Evolutionary conservation across 2,329 filamentous ascomycete genomes (phyloP), one percentile per base, ranked within the genome.

Genomic region (Nectriaceae sp.): DNA sequence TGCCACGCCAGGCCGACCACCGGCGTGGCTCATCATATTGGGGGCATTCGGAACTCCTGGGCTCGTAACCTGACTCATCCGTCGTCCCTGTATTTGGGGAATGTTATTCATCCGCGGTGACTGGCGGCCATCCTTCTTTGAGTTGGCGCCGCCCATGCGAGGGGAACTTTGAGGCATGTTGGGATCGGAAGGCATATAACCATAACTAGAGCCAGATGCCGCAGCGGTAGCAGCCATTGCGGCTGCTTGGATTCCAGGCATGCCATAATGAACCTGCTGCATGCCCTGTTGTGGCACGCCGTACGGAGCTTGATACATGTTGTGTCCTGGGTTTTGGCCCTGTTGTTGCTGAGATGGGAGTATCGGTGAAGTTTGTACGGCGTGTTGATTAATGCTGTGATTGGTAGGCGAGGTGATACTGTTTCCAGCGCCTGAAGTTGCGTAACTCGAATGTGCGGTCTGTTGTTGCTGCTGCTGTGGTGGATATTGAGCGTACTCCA

Each of bases 171-270:
- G 87, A 69, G 70, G 79, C 72, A 78, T 78, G 73, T 78, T 85
- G 18, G 82, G 78, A 62, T 92, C 88, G 46, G 88, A 84, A 42
- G 85, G 75, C 72, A 91, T 83, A 57, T 87, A 85, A 53, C 88
- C 87, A 59, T 88, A 88, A 54, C 76, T 83, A 52, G 90, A 87
- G 35, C 93, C 92, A 5, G 91, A 92, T 11, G 93, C 93, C 2
- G 93, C 92, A 16, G 93, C 93, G 1, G 92, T 96, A 19, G 88
- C 83, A 38, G 88, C 92, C 89, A 96, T 94, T 49, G 92, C 92
- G 42, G 93, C 92, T 13, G 91, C 91, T 70, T 96, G 90, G 40
- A 91, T 90, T 18, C 87, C 83, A 26, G 87, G 87, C 71, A 93
- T 90, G 49, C 81, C 86, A 74, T 96, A 96, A 18, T 66, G 61